Evolutionary conservation across 2,329 filamentous ascomycete species (phyloP), one percentile per base, ranked within the genome.

Genomic region (Pseudogymnoascus sp.): DNA sequence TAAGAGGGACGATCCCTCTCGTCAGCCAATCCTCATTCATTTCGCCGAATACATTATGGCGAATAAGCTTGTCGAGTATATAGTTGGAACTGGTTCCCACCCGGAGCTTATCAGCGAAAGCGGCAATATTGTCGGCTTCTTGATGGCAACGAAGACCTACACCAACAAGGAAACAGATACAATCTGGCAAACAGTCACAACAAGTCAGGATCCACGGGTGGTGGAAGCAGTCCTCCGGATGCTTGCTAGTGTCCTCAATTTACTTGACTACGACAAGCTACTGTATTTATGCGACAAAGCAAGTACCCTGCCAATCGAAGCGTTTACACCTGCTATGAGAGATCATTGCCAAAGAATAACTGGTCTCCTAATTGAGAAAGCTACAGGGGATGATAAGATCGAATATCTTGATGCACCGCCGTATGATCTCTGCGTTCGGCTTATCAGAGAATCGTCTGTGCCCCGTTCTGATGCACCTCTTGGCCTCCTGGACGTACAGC

Each of bases 31-130:
- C 58, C 78, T 93, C 66, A 79, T 82, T 10, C 87, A 88, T 68
- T 77, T 95, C 61, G 85, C 90, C 4, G 78, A 83, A 25, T 88
- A 90, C 66, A 78, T 97, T 35, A 79, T 88, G 13, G 76, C 81
- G 5, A 87, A 88, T 39, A 85, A 86, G 61, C 78, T 97, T 27
- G 84, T 96, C 25, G 85, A 92, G 63, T 97, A 97, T 74, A 86
- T 99, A 51, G 83, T 97, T 60, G 91, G 93, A 1, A 86, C 93
- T 12, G 92, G 92, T 62, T 97, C 93, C 33, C 94, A 97, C 70
- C 91, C 92, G 1, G 92, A 96, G 71, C 85, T 97, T 61, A 94
- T 95, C 17, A 81, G 83, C 36, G 86, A 92, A 67, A 90, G 90
- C 69, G 81, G 83, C 41, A 96, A 96, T 66, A 89, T 97, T 61